Base-by-base conservation (phyloP, 192 early-diverging fungal genomes). In the Mortierella alpina region DNA sequence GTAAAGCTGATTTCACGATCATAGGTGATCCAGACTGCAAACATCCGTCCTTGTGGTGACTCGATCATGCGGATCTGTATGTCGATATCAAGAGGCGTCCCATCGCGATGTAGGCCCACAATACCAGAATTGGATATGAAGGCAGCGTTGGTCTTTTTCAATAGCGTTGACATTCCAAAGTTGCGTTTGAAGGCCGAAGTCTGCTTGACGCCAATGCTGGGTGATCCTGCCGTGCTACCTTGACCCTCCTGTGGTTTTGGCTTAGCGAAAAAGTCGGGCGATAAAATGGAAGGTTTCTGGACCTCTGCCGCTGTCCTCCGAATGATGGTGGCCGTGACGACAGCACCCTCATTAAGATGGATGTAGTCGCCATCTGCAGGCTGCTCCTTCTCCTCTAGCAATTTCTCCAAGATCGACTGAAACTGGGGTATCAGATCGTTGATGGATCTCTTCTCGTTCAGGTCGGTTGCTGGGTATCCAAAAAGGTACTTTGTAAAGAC, bases 401-500 rank as follows among this genome's bases (percentile, higher is more conserved):
- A 63, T 18, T 78, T 63, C 13, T 80, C 69, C 11, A 89, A 54
- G 45, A 91, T 73, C 7, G 69, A 63, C 50, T 87, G 84, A 31
- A 90, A 90, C 54, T 90, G 85, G 17, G 90, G 91, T 47, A 92
- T 68, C 54, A 92, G 46, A n/a, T 87, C 74, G 22, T 83, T 72
- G 65, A 92, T 88, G 22, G 85, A 75, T 17, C 74, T 66, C 20
- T 84, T 86, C 49, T 87, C 86, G 0, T 87, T 86, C 15, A 90
- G 57, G 10, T 79, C 87, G 20, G 82, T 72, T 4, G 85, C 63
- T 8, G 73, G 59, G 64, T 84, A 84, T 52, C 91, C 91, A 81
- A 92, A 92, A 11, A 92, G 67, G 56, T 90, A 91, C 70, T 90
- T 91, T 11, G 86, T 86, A 55, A 90, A 88, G 5, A 87, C 88